Conservation (phyloP, 371 early-diverging fungal species). For the Neoconidiobolus thromboides region DNA sequence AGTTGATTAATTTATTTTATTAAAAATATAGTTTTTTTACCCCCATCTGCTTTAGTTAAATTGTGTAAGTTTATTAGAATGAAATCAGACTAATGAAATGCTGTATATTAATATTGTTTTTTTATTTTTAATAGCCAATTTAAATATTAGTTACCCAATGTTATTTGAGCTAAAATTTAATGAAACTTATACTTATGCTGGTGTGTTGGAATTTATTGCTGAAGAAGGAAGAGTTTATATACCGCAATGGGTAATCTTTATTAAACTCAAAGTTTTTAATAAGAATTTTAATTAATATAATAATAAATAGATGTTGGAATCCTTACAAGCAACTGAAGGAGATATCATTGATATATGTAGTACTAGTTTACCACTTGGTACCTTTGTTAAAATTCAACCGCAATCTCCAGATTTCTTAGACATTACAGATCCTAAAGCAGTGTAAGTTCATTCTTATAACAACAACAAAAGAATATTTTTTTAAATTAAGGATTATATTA, state of each 20-base stretch:
- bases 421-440: slow-evolving; percentile 93
- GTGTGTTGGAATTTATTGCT: slow-evolving; percentile 97
- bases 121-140: slow-evolving; percentile 29
- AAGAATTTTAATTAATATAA: neutral
- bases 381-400: slow-evolving; percentile 92
- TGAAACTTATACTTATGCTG: slow-evolving; percentile 59
- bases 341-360: slow-evolving; percentile 63
- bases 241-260: slow-evolving; percentile 81
- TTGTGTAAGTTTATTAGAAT: slow-evolving; percentile 29
- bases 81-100: neutral
- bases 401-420: slow-evolving; percentile 96
- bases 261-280: neutral
- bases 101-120: neutral
- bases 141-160: slow-evolving; percentile 87
- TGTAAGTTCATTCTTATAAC: slow-evolving; percentile 21
- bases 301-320: slow-evolving; percentile 73
- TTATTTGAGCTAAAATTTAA: slow-evolving; percentile 57
- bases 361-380: slow-evolving; percentile 65
- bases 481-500: neutral
- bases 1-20: neutral
- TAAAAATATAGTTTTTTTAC: slow-evolving; percentile 47
- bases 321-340: slow-evolving; percentile 55
- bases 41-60: slow-evolving; percentile 73
- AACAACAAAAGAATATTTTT: neutral
- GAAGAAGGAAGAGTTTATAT: slow-evolving; percentile 91